These are phyloP conservation scores for Pugionium dolabratum DNA, from an alignment of 345 rosid genomes.

Conservation along the genomic window DNA sequence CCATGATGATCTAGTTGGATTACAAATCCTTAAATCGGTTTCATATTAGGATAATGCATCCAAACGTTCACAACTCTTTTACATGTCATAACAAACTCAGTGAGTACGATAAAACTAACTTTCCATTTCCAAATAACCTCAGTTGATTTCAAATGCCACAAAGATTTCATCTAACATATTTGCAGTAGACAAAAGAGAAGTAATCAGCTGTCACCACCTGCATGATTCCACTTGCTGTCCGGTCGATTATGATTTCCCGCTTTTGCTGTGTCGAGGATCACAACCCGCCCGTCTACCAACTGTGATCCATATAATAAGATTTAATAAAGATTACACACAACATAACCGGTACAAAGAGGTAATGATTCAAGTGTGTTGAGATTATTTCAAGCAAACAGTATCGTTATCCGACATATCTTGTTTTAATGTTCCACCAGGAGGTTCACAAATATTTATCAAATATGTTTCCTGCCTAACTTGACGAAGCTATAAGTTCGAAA, in stretches of 20 bases:
- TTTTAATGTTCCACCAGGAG: not conserved
- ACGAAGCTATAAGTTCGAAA: not conserved
- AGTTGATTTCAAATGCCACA: slow-evolving; percentile 1
- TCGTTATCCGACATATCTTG: not conserved
- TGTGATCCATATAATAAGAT: slow-evolving; percentile 37
- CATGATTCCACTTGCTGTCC: slow-evolving; percentile 24
- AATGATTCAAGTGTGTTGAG: slow-evolving; percentile 1
- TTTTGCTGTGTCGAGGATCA: slow-evolving; percentile 47
- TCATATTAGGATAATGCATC: slow-evolving; percentile 1
- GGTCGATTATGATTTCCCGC: slow-evolving; percentile 19
- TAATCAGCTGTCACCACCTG: slow-evolving; percentile 34
- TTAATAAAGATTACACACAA: not conserved
- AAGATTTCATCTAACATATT: slow-evolving; percentile 1
- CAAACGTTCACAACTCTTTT: not conserved
- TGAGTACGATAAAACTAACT: not conserved
- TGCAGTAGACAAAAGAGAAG: slow-evolving; percentile 8
- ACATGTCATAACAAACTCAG: not conserved
- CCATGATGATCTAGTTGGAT: not conserved
- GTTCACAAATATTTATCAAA: not conserved
- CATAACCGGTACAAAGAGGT: slow-evolving; percentile 8
- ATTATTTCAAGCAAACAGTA: slow-evolving; percentile 2
- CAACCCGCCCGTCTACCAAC: slow-evolving; percentile 60
- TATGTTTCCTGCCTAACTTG: not conserved
- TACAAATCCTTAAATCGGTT: not conserved
- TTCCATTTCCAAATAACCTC: not conserved